Evolutionary conservation across 805 yeast species (phyloP), one percentile per base, ranked within the genome.

Genomic region (Debaryomyces tyrocola): DNA sequence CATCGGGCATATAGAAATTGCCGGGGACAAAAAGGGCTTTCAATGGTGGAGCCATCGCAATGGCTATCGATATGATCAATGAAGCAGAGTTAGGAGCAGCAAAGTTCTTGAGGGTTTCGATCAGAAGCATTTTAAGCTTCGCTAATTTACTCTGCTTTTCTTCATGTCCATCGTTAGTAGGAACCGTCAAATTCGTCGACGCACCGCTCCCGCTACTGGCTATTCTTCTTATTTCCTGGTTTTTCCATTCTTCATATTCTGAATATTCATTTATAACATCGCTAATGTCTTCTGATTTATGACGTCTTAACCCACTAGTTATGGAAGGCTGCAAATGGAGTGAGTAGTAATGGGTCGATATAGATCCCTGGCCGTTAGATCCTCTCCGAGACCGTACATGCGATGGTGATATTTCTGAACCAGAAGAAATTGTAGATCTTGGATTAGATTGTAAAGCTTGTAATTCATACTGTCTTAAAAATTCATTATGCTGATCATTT

Each of bases 41-140:
- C 2, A 87, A 69, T 78, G 96, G 92, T 1, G 97, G 96, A n/a
- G 92, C 75, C 87, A 92, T 83, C 4, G 92, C 79, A 20, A 89
- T 72, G 0, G 77, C 69, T 20, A 91, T 67, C 1, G 92, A 76
- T 0, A 83, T 41, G 6, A 91, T 69, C n/a, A 90, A 75, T 0
- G 90, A 73, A 4, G 87, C 51, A 0, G 96, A 85, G 11, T 84
- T 87, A 0, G 96, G 96, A 28, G 90, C 75, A 27, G 70, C 54
- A 46, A 84, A 80, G 60, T 84, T 86, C 43, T 78, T 69, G n/a
- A 64, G 41, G 36, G 71, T 41, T 18, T 38, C 28, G 6, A 39
- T 35, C 3, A 51, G 15, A 40, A 38, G 33, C 7, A 29, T 15
- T 27, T 48, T 48, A 11, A 24, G 21, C n/a, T 33, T 41, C n/a